Conservation (phyloP, 2,329 filamentous ascomycete genomes). For the Rhytidhysteron rufulum region DNA sequence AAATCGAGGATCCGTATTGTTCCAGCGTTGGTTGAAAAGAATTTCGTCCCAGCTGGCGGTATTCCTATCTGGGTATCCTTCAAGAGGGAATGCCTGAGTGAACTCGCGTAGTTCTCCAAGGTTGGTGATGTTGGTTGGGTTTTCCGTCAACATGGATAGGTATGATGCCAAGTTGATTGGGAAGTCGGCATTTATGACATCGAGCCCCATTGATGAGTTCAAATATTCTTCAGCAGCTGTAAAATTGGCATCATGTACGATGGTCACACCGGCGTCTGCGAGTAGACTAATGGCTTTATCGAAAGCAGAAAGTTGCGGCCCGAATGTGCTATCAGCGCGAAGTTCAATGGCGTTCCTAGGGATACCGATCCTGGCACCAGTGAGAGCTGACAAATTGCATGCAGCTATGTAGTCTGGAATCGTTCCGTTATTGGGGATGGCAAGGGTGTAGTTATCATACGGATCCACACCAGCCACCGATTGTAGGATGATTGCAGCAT, state of each 20-base stretch:
- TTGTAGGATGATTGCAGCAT: conserved; percentile 51
- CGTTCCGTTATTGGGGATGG: conserved; percentile 48
- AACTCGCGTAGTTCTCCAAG: conserved; percentile 50
- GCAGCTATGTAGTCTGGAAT: conserved; percentile 56
- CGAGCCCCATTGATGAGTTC: conserved; percentile 28
- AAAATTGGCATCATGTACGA: conserved; percentile 54
- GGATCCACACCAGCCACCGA: conserved; percentile 51
- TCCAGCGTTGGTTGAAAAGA: conserved; percentile 45
- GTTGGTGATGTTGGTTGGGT: conserved; percentile 51
- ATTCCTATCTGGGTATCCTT: conserved; percentile 55
- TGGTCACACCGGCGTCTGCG: conserved; percentile 48
- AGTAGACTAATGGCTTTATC: conserved; percentile 49
- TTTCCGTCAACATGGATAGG: conserved; percentile 49
- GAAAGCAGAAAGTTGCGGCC: conserved; percentile 47
- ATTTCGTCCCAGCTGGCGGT: conserved; percentile 52
- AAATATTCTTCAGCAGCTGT: conserved; percentile 43
- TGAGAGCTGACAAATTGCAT: conserved; percentile 47
- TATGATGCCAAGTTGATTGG: conserved; percentile 51
- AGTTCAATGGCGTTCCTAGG: conserved; percentile 52
- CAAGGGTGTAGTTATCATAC: conserved; percentile 51
- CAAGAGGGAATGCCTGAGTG: conserved; percentile 47
- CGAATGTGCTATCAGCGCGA: conserved; percentile 21
- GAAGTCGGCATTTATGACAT: conserved; percentile 55
- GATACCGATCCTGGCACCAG: conserved; percentile 57
- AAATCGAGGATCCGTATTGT: conserved; percentile 53